Conservation (phyloP, 495 filamentous ascomycete genomes). For the Penicillium herquei region DNA sequence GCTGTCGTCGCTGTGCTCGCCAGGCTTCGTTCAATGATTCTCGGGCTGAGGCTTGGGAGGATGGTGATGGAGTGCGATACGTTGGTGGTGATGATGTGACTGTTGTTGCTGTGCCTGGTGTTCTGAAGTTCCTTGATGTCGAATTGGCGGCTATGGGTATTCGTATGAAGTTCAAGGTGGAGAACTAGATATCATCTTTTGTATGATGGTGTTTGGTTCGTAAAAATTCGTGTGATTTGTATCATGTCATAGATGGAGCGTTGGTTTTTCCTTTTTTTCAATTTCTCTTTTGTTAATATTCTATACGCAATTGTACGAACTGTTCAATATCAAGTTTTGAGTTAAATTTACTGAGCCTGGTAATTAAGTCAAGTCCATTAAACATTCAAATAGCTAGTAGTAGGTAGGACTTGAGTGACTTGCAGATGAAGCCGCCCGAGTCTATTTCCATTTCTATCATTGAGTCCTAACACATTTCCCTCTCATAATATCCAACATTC, state of each 20-base stretch:
- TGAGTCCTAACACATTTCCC: no score
- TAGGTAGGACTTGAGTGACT: no score
- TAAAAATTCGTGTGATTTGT: constrained; percentile 17
- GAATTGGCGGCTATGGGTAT: constrained; percentile 94
- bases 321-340: constrained; percentile 4
- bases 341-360: no score
- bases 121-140: constrained; percentile 89
- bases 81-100: constrained; percentile 88
- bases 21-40: constrained; percentile 60
- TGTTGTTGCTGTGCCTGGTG: constrained; percentile 86
- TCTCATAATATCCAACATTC: no score
- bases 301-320: constrained; percentile 13
- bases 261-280: constrained; percentile 18
- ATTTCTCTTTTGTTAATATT: constrained; percentile 18
- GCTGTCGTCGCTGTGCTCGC: constrained; percentile 81
- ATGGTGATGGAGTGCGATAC: constrained; percentile 76
- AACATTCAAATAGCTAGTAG: no score
- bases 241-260: constrained; percentile 34
- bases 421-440: no score
- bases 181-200: constrained; percentile 27
- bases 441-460: no score
- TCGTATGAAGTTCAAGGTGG: constrained; percentile 83
- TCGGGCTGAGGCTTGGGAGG: constrained; percentile 81
- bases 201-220: constrained; percentile 13
- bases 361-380: no score